phyloP scores from a whole-genome alignment of 2,329 filamentous ascomycete species.

The Pseudogymnoascus destructans region DNA sequence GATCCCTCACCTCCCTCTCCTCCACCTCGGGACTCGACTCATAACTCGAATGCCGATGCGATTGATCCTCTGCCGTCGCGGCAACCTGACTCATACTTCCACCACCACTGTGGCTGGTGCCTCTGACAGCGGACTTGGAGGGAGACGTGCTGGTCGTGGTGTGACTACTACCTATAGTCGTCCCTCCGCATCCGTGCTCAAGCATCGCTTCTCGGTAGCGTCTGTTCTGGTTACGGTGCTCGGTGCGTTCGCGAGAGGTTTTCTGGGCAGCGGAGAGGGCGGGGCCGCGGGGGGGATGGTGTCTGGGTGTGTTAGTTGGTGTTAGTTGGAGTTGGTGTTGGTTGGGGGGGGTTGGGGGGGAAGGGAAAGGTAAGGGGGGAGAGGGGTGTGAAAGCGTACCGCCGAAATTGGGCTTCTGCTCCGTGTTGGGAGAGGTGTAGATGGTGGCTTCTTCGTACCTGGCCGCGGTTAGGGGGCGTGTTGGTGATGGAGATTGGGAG shows the following conservation, averaged over 20 bases:
- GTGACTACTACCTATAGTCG: background rate
- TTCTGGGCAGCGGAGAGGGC: background rate
- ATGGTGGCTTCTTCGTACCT: conserved; percentile 1
- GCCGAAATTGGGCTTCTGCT: conserved; percentile 32
- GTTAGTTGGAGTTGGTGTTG: background rate
- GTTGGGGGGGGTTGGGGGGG: conserved; percentile 20
- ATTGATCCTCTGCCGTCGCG: too few species aligned
- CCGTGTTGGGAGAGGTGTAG: conserved; percentile 27
- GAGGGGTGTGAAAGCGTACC: conserved; percentile 20
- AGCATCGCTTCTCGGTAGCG: conserved; percentile 1
- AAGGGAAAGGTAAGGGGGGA: conserved; percentile 19
- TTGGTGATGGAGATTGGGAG: background rate
- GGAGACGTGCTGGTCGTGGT: background rate
- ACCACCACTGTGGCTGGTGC: too few species aligned
- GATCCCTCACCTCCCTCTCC: background rate
- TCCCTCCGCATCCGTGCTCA: conserved; percentile 6
- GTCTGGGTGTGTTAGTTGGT: background rate
- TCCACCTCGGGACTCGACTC: background rate
- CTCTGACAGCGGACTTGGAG: too few species aligned
- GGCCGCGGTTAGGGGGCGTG: background rate
- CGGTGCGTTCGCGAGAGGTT: background rate
- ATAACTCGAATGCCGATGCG: background rate
- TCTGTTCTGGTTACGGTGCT: background rate
- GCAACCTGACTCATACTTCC: too few species aligned
- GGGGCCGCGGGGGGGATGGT: background rate